Conservation (phyloP, 2,329 filamentous ascomycete species). For the Chaetomiaceae sp. region DNA sequence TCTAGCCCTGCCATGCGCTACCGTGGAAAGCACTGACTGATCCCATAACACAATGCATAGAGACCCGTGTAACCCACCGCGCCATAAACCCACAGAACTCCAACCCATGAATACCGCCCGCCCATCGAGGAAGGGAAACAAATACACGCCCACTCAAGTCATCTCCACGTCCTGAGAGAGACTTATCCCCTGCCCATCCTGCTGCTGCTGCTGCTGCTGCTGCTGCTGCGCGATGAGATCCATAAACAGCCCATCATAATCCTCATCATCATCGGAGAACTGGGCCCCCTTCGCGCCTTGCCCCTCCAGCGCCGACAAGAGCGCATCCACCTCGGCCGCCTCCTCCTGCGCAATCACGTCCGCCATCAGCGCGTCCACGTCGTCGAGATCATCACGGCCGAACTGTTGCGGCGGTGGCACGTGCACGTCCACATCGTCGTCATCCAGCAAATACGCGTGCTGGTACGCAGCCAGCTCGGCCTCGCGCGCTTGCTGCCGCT, state of each 20-base stretch:
- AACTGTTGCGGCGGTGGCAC: no score
- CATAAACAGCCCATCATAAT: slow-evolving; percentile 60
- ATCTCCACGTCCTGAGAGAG: slow-evolving; percentile 43
- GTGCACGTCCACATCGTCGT: slow-evolving; percentile 29
- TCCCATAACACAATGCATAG: neutral
- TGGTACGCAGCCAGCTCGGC: neutral
- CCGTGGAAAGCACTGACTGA: neutral
- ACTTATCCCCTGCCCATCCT: slow-evolving; percentile 25
- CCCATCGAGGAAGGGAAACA: neutral
- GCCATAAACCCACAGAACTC: neutral
- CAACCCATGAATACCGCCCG: neutral
- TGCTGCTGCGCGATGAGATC: slow-evolving; percentile 47
- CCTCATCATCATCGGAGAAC: slow-evolving; percentile 51
- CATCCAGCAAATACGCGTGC: no score
- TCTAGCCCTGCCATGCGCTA: neutral
- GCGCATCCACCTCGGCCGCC: slow-evolving; percentile 51
- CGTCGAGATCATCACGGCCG: no score
- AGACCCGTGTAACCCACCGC: neutral
- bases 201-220: slow-evolving; percentile 29
- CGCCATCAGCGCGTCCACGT: slow-evolving; percentile 46
- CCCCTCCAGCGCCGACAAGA: slow-evolving; percentile 36
- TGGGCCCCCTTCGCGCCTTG: slow-evolving; percentile 24
- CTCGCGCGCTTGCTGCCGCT: slow-evolving; percentile 34
- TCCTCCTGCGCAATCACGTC: slow-evolving; percentile 47
- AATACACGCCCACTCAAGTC: slow-evolving; percentile 27